These are phyloP conservation scores for Malus hybrid DNA, from an alignment of 331 rosid species.

Conservation along the genomic window DNA sequence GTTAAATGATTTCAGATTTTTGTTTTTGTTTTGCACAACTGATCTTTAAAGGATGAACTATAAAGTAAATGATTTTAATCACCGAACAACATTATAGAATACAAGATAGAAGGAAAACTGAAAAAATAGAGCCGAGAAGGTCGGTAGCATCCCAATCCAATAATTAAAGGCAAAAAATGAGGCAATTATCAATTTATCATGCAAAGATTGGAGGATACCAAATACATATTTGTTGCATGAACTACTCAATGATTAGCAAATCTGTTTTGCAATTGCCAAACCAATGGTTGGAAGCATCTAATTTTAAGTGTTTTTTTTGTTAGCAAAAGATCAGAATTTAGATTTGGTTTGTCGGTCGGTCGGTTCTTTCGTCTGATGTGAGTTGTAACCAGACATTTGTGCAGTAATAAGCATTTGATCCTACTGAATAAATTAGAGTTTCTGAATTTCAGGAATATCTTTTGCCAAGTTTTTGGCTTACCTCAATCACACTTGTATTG, in stretches of 20 bases:
- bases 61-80: too few species aligned
- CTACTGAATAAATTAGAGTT: background rate
- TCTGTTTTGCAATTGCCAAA: background rate
- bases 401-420: conserved; percentile 10
- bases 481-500: background rate
- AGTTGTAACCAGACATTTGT: conserved; percentile 21
- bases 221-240: background rate
- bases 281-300: background rate
- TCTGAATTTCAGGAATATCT: background rate
- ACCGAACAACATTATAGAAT: background rate
- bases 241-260: background rate
- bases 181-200: background rate
- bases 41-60: background rate
- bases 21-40: too few species aligned
- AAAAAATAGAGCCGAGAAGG: background rate
- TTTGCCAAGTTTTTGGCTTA: background rate
- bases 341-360: conserved; percentile 16
- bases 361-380: conserved; percentile 29
- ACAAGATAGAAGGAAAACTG: too few species aligned
- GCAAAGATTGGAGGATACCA: background rate
- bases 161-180: background rate
- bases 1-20: too few species aligned
- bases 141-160: background rate
- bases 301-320: background rate
- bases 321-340: conserved; percentile 2